Evolutionary conservation across 352 stramenopile species (phyloP), one percentile per base, ranked within the genome.

Genomic region (Peronosclerospora sorghi): DNA sequence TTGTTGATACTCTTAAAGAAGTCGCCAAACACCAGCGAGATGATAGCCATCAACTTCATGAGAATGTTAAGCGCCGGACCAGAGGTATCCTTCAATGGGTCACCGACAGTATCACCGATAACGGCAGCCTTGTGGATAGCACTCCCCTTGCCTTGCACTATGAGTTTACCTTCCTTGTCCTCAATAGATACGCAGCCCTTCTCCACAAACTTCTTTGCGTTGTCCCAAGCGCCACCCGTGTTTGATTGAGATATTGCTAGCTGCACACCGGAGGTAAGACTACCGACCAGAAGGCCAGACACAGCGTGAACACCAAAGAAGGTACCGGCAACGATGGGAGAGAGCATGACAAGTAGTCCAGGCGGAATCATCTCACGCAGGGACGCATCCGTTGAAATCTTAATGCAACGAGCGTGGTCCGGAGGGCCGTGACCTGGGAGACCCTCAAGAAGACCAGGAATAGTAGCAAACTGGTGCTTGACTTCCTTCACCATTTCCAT

Each of bases 171-270:
- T n/a, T 90, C 77, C 76, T 93, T 93, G 80, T 90, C 80, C 50
- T 90, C 78, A 61, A 90, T 73, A 51, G 74, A 89, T 32, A 93
- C 75, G 48, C 77, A 92, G 50, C 85, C 89, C 78, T 97, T 97
- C 76, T 99, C 96, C 41, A 99, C 97, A 65, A 97, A 99, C 80
- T 99, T 99, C 82, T 99, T 99, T 41, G 96, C 95, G 65, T 99
- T 99, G 61, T 99, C 96, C 96, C 96, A 99, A 42, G 96, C 96
- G 66, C 96, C 96, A 57, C 96, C 96, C 48, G 95, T 97, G 87
- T 99, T 99, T 51, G 94, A 98, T 80, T 98, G 97, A 38, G 94
- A 98, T 59, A 99, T 97, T 37, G 96, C 96, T 41, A 99, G 80
- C 79, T 99, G 95, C 26, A 98, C 92, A 73, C 92, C 85, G 29